Base-by-base conservation (phyloP, 768 basidiomycete species). In the Boletus rex-veris region DNA sequence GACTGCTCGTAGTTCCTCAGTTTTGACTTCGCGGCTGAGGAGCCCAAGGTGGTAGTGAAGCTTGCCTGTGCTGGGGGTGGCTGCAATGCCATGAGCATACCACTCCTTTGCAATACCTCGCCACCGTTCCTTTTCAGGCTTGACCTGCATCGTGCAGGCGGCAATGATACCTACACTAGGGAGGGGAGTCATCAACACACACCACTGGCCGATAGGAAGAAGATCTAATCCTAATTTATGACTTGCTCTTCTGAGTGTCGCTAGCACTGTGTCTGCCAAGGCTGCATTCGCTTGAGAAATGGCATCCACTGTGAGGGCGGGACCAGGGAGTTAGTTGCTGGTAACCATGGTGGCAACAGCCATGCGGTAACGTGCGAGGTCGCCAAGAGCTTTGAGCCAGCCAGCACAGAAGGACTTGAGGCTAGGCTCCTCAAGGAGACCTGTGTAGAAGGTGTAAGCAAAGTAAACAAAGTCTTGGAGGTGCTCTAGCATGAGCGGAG, bases 341-440 rank as follows among this genome's bases (percentile, higher is more conserved):
- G 80, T 78, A 28, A 90, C 78, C 79, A 93, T 84, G 30, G 85
- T 86, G 18, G 92, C 90, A 16, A 98, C 90, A 1, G 88, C 87
- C 90, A 97, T 95, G 47, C 90, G 82, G 69, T 98, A 98, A 35
- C 95, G 80, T 0, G 97, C 93, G 30, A 99, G 80, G 71, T 99
- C 97, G 21, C 97, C 97, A 14, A 99, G 84, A 4, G 95, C 92
- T 69, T 99, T 96, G 48, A 98, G 82, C 97, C 97, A 99, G 16
- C 86, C 85, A 3, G 81, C 75, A 54, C 86, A 84, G 75, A 92
- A 97, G 7, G 74, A 68, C 2, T 68, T 72, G 42, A 98, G 79
- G 1, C 76, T 78, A 9, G 80, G 83, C 66, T 97, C 89, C 64
- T 98, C 96, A n/a, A n/a, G n/a, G n/a, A n/a, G n/a, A n/a, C n/a